Conservation (phyloP, 192 early-diverging fungal species). For the Phlyctochytrium arcticum region DNA sequence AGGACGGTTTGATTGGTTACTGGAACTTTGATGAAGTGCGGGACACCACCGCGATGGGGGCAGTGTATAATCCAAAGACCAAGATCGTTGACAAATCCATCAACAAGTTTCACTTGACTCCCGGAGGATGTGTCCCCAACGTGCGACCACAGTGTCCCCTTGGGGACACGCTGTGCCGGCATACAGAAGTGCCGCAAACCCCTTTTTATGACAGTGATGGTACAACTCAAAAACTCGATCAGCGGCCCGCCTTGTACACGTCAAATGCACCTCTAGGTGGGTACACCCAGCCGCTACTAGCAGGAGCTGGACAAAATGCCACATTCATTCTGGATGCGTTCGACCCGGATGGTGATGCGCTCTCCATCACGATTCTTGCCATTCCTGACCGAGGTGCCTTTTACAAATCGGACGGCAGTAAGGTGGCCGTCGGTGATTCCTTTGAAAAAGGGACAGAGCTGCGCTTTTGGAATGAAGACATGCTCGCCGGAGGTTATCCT, state of each 20-base stretch:
- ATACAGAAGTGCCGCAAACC: neutral
- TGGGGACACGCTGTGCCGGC: neutral
- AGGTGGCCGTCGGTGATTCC: neutral
- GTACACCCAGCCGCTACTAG: neutral
- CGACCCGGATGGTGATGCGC: neutral
- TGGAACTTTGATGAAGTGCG: neutral
- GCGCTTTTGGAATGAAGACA: neutral
- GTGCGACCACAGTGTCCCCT: neutral
- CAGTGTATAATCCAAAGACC: neutral
- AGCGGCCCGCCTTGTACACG: neutral
- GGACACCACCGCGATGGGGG: neutral
- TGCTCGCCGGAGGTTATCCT: neutral
- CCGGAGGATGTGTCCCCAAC: conserved; percentile 4
- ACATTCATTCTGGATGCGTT: neutral
- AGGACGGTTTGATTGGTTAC: neutral
- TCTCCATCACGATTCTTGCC: neutral
- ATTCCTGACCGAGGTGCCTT: neutral
- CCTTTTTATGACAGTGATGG: conserved; percentile 1
- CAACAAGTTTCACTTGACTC: neutral
- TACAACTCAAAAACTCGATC: neutral
- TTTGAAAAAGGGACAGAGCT: neutral
- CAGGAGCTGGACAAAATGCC: neutral
- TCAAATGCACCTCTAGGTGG: conserved; percentile 6
- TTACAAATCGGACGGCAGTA: neutral
- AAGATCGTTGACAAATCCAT: neutral